Evolutionary conservation across 164 flowering plant species (phyloP).

Genomic region (Magnolia kwangsiensis): DNA sequence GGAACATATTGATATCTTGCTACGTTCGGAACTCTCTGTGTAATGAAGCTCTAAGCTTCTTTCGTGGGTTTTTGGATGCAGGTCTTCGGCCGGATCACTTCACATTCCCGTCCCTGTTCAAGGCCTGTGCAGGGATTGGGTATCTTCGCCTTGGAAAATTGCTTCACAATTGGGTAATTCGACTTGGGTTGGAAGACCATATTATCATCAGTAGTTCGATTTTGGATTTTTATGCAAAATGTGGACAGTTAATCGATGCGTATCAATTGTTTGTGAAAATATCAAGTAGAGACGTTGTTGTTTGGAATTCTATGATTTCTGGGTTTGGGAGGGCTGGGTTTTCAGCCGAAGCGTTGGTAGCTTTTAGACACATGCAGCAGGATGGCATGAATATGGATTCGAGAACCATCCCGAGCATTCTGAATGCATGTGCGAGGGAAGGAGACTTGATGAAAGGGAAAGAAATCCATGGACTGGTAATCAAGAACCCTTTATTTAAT

Average conservation of each 20-base stretch:
- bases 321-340: slow-evolving; percentile 42
- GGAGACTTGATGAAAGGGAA: slow-evolving; percentile 52
- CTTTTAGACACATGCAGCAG: slow-evolving; percentile 34
- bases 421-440: slow-evolving; percentile 44
- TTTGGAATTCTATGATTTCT: slow-evolving; percentile 53
- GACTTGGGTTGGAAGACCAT: slow-evolving; percentile 39
- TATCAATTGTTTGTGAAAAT: slow-evolving; percentile 29
- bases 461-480: slow-evolving; percentile 43
- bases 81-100: slow-evolving; percentile 47
- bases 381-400: slow-evolving; percentile 35
- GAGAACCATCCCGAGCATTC: slow-evolving; percentile 41
- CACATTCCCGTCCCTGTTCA: slow-evolving; percentile 44
- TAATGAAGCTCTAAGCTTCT: slow-evolving; percentile 25
- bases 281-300: slow-evolving; percentile 31
- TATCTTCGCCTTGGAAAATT: neutral
- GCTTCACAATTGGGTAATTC: slow-evolving; percentile 40
- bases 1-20: slow-evolving; percentile 52
- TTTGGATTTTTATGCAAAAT: slow-evolving; percentile 44
- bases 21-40: slow-evolving; percentile 27
- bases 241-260: slow-evolving; percentile 34
- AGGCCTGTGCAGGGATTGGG: slow-evolving; percentile 23
- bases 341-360: slow-evolving; percentile 34
- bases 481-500: slow-evolving; percentile 25
- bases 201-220: slow-evolving; percentile 37
- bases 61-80: slow-evolving; percentile 23